phyloP scores from a whole-genome alignment of 2,329 filamentous ascomycete genomes.

The Bipolaris sorokiniana region DNA sequence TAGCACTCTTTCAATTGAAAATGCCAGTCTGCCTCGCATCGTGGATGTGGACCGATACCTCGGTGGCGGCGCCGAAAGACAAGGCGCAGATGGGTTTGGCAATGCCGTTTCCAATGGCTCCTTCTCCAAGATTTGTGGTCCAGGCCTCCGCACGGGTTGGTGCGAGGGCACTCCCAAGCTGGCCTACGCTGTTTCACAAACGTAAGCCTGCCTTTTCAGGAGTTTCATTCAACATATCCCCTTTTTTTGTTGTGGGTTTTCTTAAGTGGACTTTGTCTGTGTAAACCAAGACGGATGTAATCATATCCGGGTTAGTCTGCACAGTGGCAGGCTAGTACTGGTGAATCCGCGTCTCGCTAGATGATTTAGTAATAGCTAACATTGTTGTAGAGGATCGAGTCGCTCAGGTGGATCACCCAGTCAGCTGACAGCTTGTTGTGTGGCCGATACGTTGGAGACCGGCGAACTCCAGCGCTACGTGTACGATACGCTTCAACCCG shows the following conservation, averaged over 20 bases:
- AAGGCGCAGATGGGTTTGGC: constrained; percentile 68
- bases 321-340: constrained; percentile 5
- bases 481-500: constrained; percentile 58
- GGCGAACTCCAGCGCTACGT: constrained; percentile 62
- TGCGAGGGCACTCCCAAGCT: constrained; percentile 72
- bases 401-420: constrained; percentile 66
- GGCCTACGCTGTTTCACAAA: constrained; percentile 64
- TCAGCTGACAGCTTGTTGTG: constrained; percentile 63
- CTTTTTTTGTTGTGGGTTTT: constrained; percentile 3
- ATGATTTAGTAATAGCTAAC: constrained; percentile 28
- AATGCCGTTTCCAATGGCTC: constrained; percentile 85
- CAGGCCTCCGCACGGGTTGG: constrained; percentile 88
- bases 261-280: background rate
- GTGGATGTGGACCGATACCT: constrained; percentile 78
- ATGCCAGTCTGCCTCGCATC: constrained; percentile 68
- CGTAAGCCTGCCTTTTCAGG: constrained; percentile 51
- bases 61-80: constrained; percentile 60
- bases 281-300: background rate
- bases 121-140: constrained; percentile 86
- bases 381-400: constrained; percentile 58
- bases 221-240: background rate
- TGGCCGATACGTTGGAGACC: constrained; percentile 61
- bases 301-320: background rate
- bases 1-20: constrained; percentile 39
- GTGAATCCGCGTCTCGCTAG: constrained; percentile 10